These are phyloP conservation scores for Trichophyton schoenleinii DNA, from an alignment of 2,329 filamentous ascomycete genomes.

Conservation along the genomic window DNA sequence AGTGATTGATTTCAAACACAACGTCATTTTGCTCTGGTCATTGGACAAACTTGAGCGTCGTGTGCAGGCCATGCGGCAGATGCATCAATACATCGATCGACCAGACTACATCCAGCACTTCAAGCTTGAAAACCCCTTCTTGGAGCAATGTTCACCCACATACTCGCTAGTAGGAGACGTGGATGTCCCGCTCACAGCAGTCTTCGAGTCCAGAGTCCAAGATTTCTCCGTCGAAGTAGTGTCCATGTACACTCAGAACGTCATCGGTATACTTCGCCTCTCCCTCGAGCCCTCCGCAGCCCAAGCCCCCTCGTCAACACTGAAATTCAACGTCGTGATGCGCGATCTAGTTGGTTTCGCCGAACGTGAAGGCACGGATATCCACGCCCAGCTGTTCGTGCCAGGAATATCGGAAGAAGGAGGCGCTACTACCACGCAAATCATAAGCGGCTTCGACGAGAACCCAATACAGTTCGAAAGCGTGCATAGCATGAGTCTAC, in stretches of 20 bases:
- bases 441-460: conserved; percentile 90
- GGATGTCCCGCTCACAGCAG: conserved; percentile 80
- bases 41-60: conserved; percentile 80
- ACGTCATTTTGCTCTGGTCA: conserved; percentile 85
- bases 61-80: conserved; percentile 83
- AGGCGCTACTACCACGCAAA: conserved; percentile 81
- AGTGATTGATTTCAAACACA: conserved; percentile 79
- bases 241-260: conserved; percentile 83
- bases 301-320: conserved; percentile 75
- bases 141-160: conserved; percentile 78
- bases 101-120: conserved; percentile 92
- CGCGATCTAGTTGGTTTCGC: conserved; percentile 90
- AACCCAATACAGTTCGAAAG: conserved; percentile 88
- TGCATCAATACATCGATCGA: conserved; percentile 91
- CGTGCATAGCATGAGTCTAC: conserved; percentile 94
- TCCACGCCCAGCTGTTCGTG: conserved; percentile 94
- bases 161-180: conserved; percentile 89
- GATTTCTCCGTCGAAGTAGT: conserved; percentile 85
- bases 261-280: conserved; percentile 78
- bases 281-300: conserved; percentile 89
- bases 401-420: conserved; percentile 71
- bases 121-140: conserved; percentile 83
- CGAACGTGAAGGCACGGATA: conserved; percentile 86
- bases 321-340: conserved; percentile 99
- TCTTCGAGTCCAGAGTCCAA: conserved; percentile 88